These are phyloP conservation scores for Leccinum obscurum DNA, from an alignment of 768 basidiomycete genomes.

Conservation along the genomic window DNA sequence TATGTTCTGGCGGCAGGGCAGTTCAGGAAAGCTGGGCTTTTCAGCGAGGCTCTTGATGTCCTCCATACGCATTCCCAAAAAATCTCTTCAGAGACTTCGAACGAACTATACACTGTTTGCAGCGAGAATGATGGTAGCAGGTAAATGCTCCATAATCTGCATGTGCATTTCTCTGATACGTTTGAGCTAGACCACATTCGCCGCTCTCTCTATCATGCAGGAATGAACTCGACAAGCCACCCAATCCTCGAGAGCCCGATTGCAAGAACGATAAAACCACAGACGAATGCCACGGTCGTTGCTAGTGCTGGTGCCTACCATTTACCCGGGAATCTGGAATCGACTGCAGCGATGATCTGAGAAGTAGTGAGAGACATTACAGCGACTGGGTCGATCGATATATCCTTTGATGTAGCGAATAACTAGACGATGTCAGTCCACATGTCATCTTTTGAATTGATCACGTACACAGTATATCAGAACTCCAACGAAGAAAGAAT, in stretches of 20 bases:
- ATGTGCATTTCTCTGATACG: constrained; percentile 1
- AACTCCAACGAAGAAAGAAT: neutral
- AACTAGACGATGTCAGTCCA: neutral
- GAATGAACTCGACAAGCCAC: neutral
- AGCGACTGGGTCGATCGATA: neutral
- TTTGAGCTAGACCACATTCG: constrained; percentile 42
- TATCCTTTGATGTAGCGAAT: neutral
- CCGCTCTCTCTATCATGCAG: constrained; percentile 45
- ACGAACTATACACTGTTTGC: constrained; percentile 43
- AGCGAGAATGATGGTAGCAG: constrained; percentile 27
- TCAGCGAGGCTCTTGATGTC: constrained; percentile 54
- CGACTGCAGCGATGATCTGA: neutral
- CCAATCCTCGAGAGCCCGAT: neutral
- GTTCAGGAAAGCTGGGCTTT: constrained; percentile 50
- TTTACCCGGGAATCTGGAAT: neutral
- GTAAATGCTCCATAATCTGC: constrained; percentile 6
- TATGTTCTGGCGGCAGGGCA: constrained; percentile 45
- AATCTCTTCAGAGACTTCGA: constrained; percentile 34
- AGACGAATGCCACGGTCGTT: neutral
- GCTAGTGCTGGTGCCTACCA: neutral
- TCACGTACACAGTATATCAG: neutral
- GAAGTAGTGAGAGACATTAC: neutral
- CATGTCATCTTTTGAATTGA: neutral
- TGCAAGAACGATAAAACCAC: neutral
- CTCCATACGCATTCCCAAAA: constrained; percentile 36